phyloP scores from a whole-genome alignment of 2,329 filamentous ascomycete species.

The Sporothrix inflata region DNA sequence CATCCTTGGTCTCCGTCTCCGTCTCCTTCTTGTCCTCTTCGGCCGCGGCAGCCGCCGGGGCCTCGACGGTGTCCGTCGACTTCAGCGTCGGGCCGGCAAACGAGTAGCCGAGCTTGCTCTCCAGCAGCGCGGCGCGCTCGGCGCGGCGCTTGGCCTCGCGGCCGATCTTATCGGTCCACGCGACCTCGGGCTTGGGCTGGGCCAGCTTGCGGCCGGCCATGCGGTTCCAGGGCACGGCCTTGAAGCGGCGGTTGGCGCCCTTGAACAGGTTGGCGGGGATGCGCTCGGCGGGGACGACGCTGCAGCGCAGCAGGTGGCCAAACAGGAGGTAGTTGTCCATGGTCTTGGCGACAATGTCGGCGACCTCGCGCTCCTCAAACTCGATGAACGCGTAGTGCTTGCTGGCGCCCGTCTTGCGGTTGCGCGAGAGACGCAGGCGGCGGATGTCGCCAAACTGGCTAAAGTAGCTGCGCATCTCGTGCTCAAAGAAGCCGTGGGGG shows the following conservation, averaged over 20 bases:
- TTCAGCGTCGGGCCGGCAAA: conserved; percentile 76
- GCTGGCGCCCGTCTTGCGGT: conserved; percentile 85
- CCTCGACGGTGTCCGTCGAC: conserved; percentile 48
- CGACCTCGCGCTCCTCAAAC: conserved; percentile 76
- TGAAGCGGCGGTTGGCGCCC: conserved; percentile 87
- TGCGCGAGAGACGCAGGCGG: conserved; percentile 80
- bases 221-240: conserved; percentile 80
- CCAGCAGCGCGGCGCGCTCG: conserved; percentile 72
- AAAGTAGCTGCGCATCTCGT: conserved; percentile 93
- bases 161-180: conserved; percentile 76
- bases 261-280: conserved; percentile 84
- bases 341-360: conserved; percentile 87
- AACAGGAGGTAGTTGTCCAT: conserved; percentile 99
- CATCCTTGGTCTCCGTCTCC: neutral
- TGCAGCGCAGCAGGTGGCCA: conserved; percentile 86
- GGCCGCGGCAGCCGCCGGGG: conserved; percentile 41
- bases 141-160: conserved; percentile 73
- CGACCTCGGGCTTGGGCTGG: conserved; percentile 70
- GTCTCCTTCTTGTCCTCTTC: conserved; percentile 36
- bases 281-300: conserved; percentile 68
- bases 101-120: conserved; percentile 76
- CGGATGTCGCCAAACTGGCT: conserved; percentile 86
- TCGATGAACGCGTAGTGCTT: conserved; percentile 97
- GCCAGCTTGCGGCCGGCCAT: conserved; percentile 77
- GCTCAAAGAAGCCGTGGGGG: conserved; percentile 83